Conservation (phyloP, 768 basidiomycete species). For the Phylloporus arenicola region DNA sequence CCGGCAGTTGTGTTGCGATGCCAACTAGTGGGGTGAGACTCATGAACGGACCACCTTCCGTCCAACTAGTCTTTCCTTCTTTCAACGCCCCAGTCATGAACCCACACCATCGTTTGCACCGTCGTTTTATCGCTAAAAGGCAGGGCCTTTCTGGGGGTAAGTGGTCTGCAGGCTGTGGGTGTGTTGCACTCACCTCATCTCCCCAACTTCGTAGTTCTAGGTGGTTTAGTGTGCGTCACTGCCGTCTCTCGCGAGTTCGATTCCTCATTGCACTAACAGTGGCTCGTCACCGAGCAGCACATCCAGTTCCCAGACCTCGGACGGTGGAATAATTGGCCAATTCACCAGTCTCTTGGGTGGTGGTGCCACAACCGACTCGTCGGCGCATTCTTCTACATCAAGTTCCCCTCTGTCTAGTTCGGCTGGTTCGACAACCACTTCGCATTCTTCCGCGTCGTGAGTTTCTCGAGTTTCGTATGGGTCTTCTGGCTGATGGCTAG, state of each 20-base stretch:
- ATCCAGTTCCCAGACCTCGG: neutral
- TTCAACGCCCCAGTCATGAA: constrained; percentile 19
- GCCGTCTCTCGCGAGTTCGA: neutral
- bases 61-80: constrained; percentile 21
- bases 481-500: constrained; percentile 2
- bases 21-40: constrained; percentile 23
- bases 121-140: constrained; percentile 18
- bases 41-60: neutral
- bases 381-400: constrained; percentile 13
- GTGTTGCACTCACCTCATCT: neutral
- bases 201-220: neutral
- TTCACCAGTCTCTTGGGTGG: constrained; percentile 14
- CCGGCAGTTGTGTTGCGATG: constrained; percentile 23
- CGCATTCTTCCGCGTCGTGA: constrained; percentile 20
- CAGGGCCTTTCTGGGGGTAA: constrained; percentile 28
- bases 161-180: constrained; percentile 4
- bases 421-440: constrained; percentile 21
- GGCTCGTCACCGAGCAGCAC: constrained; percentile 1
- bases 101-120: constrained; percentile 10
- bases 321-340: constrained; percentile 9
- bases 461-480: constrained; percentile 1
- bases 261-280: constrained; percentile 9
- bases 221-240: constrained; percentile 21
- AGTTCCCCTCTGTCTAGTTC: constrained; percentile 22
- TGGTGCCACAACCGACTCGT: constrained; percentile 11